Evolutionary conservation across 2,329 filamentous ascomycete species (phyloP).

Genomic region (Apiospora saccharicola): DNA sequence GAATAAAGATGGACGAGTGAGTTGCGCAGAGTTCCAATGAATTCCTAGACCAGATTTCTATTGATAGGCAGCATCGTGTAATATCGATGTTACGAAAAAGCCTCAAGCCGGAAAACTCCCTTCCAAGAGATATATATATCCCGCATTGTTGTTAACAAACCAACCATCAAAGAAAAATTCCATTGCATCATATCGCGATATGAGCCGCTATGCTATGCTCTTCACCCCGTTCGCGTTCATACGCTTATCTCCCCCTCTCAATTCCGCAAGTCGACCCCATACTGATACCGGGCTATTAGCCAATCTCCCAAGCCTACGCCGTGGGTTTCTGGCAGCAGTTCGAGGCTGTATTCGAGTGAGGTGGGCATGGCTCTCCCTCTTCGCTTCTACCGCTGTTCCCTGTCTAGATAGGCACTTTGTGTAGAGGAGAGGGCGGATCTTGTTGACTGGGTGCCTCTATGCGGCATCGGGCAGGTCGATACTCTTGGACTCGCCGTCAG

Average conservation of each 20-base stretch:
- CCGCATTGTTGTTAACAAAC: not conserved
- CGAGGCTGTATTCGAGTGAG: not conserved
- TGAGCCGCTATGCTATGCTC: conserved; percentile 19
- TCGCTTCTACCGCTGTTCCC: not conserved
- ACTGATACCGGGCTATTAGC: too few relatives aligned
- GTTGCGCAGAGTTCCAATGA: not conserved
- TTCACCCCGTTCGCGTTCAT: not conserved
- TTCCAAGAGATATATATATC: not conserved
- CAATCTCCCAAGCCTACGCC: too few relatives aligned
- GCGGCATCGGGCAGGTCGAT: conserved; percentile 49
- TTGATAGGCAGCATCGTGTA: not conserved
- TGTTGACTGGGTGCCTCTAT: not conserved
- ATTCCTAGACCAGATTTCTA: not conserved
- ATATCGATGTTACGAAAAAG: not conserved
- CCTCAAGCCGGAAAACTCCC: not conserved
- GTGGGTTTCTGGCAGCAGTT: too few relatives aligned
- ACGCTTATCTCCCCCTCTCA: not conserved
- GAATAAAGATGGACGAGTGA: not conserved
- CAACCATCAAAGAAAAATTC: not conserved
- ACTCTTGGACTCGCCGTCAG: conserved; percentile 67
- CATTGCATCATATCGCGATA: conserved; percentile 14
- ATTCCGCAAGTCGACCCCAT: not conserved
- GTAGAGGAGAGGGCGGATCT: not conserved
- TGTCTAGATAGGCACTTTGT: not conserved
- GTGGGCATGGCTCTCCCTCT: not conserved